Evolutionary conservation across 768 basidiomycete species (phyloP).

Genomic region (Kockovaella imperatae): DNA sequence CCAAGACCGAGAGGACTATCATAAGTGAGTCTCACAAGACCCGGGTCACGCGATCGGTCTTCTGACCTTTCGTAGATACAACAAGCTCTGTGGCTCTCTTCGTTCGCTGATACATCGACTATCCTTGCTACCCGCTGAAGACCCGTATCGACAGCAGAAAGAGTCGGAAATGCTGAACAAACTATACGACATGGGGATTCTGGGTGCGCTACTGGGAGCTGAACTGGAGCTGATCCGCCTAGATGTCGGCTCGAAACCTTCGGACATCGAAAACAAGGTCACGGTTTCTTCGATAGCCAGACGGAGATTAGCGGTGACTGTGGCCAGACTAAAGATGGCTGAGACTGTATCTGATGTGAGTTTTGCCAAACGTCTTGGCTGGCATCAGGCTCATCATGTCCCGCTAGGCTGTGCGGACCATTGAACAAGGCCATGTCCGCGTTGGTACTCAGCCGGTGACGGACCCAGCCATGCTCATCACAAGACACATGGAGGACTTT

Average conservation of each 20-base stretch:
- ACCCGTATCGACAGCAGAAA: slow-evolving; percentile 77
- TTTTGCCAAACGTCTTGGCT: slow-evolving; percentile 17
- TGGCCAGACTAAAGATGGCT: slow-evolving; percentile 88
- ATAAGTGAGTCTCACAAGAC: slow-evolving; percentile 56
- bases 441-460: slow-evolving; percentile 93
- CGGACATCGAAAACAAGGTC: slow-evolving; percentile 87
- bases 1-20: slow-evolving; percentile 87
- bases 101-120: slow-evolving; percentile 78
- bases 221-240: not conserved
- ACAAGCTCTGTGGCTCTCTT: slow-evolving; percentile 83
- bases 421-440: slow-evolving; percentile 96
- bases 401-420: slow-evolving; percentile 83
- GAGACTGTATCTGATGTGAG: slow-evolving; percentile 88
- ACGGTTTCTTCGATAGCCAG: slow-evolving; percentile 93
- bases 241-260: slow-evolving; percentile 75
- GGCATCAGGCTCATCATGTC: not conserved
- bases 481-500: slow-evolving; percentile 97
- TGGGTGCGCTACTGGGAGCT: slow-evolving; percentile 45
- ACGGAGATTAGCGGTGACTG: slow-evolving; percentile 80
- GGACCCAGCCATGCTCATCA: slow-evolving; percentile 92
- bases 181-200: slow-evolving; percentile 92
- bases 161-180: slow-evolving; percentile 83
- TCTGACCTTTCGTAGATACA: slow-evolving; percentile 55
- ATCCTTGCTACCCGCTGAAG: slow-evolving; percentile 76
- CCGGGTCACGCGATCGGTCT: not conserved